A percentile compares a stretch with the other conserved stretches of the same genome.
Evolutionary conservation across 805 yeast genomes (phyloP).

Genomic region (Lachancea sp.): DNA sequence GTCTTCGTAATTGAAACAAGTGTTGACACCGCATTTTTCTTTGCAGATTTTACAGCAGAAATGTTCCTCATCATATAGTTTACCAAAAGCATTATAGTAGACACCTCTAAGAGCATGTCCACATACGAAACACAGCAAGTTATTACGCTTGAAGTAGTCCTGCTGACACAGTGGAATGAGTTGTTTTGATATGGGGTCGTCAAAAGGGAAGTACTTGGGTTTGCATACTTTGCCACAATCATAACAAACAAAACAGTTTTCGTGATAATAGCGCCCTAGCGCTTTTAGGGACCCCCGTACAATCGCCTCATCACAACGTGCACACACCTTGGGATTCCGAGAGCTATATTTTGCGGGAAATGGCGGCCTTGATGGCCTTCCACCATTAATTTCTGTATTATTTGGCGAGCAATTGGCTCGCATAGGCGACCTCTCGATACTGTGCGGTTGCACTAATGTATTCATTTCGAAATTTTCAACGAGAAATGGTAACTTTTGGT

Average conservation of each 20-base stretch:
- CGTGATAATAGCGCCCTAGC: conserved; percentile 69
- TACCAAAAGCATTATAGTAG: conserved; percentile 87
- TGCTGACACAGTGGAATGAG: conserved; percentile 76
- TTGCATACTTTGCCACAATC: conserved; percentile 81
- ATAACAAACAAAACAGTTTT: conserved; percentile 78
- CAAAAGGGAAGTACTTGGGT: conserved; percentile 82
- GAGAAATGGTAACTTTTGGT: neutral
- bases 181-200: conserved; percentile 36
- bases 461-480: conserved; percentile 1
- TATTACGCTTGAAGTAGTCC: conserved; percentile 81
- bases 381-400: neutral
- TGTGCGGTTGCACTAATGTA: conserved; percentile 2
- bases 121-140: conserved; percentile 82
- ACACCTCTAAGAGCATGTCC: conserved; percentile 83
- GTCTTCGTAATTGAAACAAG: conserved; percentile 82
- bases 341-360: conserved; percentile 3
- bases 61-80: conserved; percentile 90
- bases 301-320: conserved; percentile 46
- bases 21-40: conserved; percentile 81
- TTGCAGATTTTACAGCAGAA: conserved; percentile 86
- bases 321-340: conserved; percentile 37
- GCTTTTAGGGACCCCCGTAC: conserved; percentile 84
- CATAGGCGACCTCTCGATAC: neutral
- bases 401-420: neutral
- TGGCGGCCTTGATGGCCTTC: neutral